Percentiles rank a stretch among this genome's conserved stretches.
Evolutionary conservation across 2,329 filamentous ascomycete genomes (phyloP).

Genomic region (Calonectria henricotiae): DNA sequence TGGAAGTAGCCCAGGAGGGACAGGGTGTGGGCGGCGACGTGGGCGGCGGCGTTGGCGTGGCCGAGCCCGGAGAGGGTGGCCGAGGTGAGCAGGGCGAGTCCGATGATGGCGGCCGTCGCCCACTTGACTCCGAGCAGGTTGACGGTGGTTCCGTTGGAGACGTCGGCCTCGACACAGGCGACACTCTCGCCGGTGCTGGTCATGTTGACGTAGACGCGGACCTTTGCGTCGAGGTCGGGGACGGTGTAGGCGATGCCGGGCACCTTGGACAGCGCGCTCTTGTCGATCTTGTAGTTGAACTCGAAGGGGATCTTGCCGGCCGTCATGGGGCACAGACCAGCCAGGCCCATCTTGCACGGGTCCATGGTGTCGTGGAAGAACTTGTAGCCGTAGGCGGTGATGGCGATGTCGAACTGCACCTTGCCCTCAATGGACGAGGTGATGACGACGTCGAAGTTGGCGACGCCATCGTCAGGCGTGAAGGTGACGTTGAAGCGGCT

Average conservation of each 20-base stretch:
- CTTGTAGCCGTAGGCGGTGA: conserved; percentile 87
- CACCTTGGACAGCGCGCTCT: conserved; percentile 73
- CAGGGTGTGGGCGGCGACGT: conserved; percentile 92
- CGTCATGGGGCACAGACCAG: conserved; percentile 91
- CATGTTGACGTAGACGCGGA: conserved; percentile 85
- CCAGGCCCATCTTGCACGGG: conserved; percentile 80
- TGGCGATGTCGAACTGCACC: conserved; percentile 82
- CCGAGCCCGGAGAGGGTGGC: conserved; percentile 91
- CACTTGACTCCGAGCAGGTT: conserved; percentile 91
- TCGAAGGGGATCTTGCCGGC: conserved; percentile 83
- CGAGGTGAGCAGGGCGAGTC: conserved; percentile 86
- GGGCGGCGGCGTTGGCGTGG: conserved; percentile 93
- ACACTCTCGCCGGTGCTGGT: conserved; percentile 75
- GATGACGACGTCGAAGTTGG: conserved; percentile 83
- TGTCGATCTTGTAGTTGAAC: conserved; percentile 76
- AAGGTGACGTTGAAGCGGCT: conserved; percentile 90
- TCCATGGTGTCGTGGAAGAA: conserved; percentile 79
- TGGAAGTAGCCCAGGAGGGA: conserved; percentile 96
- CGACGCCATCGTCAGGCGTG: conserved; percentile 81
- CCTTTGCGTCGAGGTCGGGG: conserved; percentile 90
- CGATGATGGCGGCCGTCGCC: conserved; percentile 89
- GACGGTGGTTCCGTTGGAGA: conserved; percentile 94
- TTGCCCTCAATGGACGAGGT: conserved; percentile 87
- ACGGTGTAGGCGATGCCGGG: conserved; percentile 91
- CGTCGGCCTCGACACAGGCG: conserved; percentile 88